These are phyloP conservation scores for Boechera divaricarpa DNA, from an alignment of 345 rosid species.

Conservation along the genomic window DNA sequence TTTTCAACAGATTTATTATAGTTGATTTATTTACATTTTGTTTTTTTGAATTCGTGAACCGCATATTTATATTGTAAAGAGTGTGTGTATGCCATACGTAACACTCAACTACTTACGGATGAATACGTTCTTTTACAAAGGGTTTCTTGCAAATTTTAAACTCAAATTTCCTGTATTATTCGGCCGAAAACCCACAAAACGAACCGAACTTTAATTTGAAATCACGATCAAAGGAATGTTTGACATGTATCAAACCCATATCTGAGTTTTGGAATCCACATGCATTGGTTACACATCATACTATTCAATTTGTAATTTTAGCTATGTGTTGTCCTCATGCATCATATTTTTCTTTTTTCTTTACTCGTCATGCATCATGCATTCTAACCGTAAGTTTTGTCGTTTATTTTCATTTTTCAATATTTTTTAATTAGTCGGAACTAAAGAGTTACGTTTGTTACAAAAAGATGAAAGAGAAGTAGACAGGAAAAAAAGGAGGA, in stretches of 20 bases:
- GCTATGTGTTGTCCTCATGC: conserved; percentile 36
- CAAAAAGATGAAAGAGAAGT: conserved; percentile 20
- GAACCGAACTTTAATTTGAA: conserved; percentile 32
- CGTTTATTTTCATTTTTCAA: conserved; percentile 20
- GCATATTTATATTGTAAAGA: conserved; percentile 20
- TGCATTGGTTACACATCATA: conserved; percentile 35
- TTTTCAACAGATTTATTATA: not conserved
- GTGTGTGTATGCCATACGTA: conserved; percentile 38
- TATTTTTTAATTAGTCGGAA: conserved; percentile 10
- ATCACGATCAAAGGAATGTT: conserved; percentile 25
- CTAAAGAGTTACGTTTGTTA: conserved; percentile 35
- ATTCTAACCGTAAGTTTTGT: conserved; percentile 40
- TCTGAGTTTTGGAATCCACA: conserved; percentile 28
- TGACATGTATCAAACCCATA: conserved; percentile 34
- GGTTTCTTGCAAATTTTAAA: conserved; percentile 34
- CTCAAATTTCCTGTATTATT: conserved; percentile 29
- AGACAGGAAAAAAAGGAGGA: not conserved
- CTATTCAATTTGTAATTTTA: conserved; percentile 1
- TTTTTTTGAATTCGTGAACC: not conserved
- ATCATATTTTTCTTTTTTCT: conserved; percentile 17
- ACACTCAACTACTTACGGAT: conserved; percentile 38
- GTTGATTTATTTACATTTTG: not conserved
- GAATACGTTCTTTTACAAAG: conserved; percentile 30
- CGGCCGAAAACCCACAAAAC: conserved; percentile 28
- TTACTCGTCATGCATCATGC: conserved; percentile 24